Base-by-base conservation (phyloP, 2,329 filamentous ascomycete genomes). In the Cytospora chrysosperma region DNA sequence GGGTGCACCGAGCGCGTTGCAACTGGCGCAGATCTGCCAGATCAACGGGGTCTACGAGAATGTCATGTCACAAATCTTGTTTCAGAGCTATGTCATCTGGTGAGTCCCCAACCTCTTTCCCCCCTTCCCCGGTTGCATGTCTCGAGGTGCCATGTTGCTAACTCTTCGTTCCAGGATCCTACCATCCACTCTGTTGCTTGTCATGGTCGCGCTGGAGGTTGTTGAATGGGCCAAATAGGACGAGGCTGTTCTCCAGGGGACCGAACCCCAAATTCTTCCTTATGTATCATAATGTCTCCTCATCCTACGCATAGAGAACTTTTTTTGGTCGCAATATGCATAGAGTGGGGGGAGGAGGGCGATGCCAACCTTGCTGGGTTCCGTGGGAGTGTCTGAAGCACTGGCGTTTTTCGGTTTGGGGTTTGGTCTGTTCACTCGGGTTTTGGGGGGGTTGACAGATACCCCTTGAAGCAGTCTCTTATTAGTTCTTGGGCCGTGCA, bases 41-140 rank as follows among this genome's bases (percentile, higher is more conserved):
- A 91, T 98, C 78, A 99, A 99, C 77, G 90, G 90, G 67, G 95
- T 99, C 12, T 99, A 92, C 75, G 94, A 98, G 81, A 87, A 89
- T 21, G 92, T 95, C 56, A 98, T 99, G 93, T 91, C 91, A 67
- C 91, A 87, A 75, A 84, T 99, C 62, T 79, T 98, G 57, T 97
- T 98, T 81, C 94, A 97, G 80, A 97, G 94, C 78, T 96, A 96
- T 73, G 92, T 99, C 65, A 88, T 97, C 67, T 97, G 93, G 92
- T 92, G 80, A 78, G 88, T 81, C 19, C 4, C 10, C 32, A 5
- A n/a, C n/a, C 12, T 7, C 8, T 9, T 26, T 5, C 3, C 6
- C 6, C 8, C 12, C 7, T 19, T 9, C 21, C 17, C 2, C n/a
- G n/a, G 59, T 64, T 9, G 2, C 28, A 19, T 13, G 17, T 37